These are phyloP conservation scores for Colletotrichum aenigma DNA, from an alignment of 2,329 filamentous ascomycete genomes.

Conservation along the genomic window DNA sequence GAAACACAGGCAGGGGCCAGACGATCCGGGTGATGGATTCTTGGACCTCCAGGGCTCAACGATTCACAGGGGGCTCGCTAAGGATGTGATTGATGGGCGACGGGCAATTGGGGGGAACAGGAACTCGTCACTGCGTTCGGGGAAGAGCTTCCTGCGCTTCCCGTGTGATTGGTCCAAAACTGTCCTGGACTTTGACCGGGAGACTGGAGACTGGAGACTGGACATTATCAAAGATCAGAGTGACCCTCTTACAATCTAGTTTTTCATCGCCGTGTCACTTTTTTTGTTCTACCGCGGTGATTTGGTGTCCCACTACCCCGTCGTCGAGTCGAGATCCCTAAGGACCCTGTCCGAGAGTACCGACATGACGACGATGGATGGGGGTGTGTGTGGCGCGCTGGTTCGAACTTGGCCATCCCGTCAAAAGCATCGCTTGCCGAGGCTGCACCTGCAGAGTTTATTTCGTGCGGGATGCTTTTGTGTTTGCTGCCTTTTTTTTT, in stretches of 20 bases:
- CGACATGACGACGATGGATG: not conserved
- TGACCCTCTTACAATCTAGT: not conserved
- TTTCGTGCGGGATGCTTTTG: not conserved
- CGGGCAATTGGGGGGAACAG: not conserved
- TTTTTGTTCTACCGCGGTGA: not conserved
- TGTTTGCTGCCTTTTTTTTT: not conserved
- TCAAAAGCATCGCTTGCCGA: not conserved
- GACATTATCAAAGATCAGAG: not conserved
- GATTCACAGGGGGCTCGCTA: not conserved
- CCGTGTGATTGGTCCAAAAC: not conserved
- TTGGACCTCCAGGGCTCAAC: not conserved
- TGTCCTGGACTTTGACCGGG: not conserved
- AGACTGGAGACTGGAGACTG: not conserved
- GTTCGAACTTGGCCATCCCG: not conserved
- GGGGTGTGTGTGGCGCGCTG: not conserved
- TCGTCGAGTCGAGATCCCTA: not conserved
- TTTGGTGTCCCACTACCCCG: not conserved
- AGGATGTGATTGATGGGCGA: constrained; percentile 8
- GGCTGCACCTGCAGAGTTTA: not conserved
- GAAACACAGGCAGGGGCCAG: not conserved
- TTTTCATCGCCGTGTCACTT: not conserved
- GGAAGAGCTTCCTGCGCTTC: not conserved
- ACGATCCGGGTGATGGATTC: not conserved
- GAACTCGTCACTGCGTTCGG: not conserved
- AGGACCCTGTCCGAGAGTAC: not conserved